These are phyloP conservation scores for Leccinum subfulvum DNA, from an alignment of 1,284 basidiomycete genomes.

Conservation along the genomic window DNA sequence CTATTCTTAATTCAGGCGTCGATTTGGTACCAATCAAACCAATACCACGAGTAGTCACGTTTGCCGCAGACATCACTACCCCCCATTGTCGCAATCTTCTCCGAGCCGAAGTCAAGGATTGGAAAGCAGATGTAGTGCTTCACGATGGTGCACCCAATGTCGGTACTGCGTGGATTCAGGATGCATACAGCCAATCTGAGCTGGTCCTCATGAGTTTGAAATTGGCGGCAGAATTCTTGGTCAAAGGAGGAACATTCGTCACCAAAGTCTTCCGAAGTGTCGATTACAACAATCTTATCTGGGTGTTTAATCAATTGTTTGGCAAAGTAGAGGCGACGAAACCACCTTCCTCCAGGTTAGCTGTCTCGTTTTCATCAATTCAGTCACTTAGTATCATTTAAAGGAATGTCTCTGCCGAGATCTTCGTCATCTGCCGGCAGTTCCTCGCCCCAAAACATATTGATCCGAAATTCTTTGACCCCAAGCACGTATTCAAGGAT, in stretches of 20 bases:
- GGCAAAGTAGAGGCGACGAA: constrained; percentile 97
- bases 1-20: constrained; percentile 60
- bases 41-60: constrained; percentile 91
- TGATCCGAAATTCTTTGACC: constrained; percentile 98
- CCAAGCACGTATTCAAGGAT: constrained; percentile 98
- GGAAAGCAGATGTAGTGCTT: constrained; percentile 99
- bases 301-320: constrained; percentile 98
- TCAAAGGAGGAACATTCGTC: constrained; percentile 93
- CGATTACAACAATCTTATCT: constrained; percentile 98
- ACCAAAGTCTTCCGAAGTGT: constrained; percentile 99
- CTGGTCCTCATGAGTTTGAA: constrained; percentile 95
- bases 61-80: constrained; percentile 95
- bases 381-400: constrained; percentile 2
- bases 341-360: constrained; percentile 91
- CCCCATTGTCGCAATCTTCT: constrained; percentile 87
- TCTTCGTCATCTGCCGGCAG: constrained; percentile 97
- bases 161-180: constrained; percentile 99
- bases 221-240: constrained; percentile 94
- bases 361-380: constrained; percentile 8
- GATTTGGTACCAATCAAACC: constrained; percentile 97
- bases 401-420: constrained; percentile 99
- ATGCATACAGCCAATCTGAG: constrained; percentile 97
- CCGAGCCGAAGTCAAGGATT: constrained; percentile 90
- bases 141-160: constrained; percentile 99
- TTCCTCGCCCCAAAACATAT: constrained; percentile 95